Evolutionary conservation across 2,329 filamentous ascomycete species (phyloP).

Genomic region (Aschersonia sp.): DNA sequence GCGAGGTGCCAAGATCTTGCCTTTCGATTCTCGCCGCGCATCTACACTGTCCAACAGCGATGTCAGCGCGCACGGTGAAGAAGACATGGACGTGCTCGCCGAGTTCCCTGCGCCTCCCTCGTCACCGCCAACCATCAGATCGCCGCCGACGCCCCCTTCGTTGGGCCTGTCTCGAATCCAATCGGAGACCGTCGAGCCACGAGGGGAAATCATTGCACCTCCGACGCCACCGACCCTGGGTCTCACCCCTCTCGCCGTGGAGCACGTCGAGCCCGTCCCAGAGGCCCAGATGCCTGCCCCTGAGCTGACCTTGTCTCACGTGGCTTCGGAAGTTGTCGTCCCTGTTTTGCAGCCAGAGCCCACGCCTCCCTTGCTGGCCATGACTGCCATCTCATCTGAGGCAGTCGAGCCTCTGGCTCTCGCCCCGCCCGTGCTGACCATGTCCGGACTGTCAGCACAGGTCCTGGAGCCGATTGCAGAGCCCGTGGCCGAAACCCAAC

Average conservation of each 20-base stretch:
- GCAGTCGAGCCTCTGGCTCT: conserved; percentile 10
- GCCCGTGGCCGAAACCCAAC: conserved; percentile 6
- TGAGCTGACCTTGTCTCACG: conserved; percentile 15
- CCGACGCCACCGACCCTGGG: conserved; percentile 10
- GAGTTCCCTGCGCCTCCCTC: conserved; percentile 40
- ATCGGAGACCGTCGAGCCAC: conserved; percentile 17
- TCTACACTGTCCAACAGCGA: conserved; percentile 38
- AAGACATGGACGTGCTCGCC: conserved; percentile 35
- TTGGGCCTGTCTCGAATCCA: conserved; percentile 30
- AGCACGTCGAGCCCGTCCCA: conserved; percentile 12
- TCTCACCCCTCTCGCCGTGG: conserved; percentile 12
- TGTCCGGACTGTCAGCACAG: conserved; percentile 13
- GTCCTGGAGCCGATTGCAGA: conserved; percentile 12
- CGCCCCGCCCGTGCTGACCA: conserved; percentile 4
- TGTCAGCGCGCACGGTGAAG: conserved; percentile 31
- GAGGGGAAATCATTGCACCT: conserved; percentile 9
- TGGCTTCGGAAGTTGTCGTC: conserved; percentile 19
- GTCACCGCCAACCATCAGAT: conserved; percentile 17
- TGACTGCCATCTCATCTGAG: conserved; percentile 17
- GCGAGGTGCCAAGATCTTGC: conserved; percentile 11
- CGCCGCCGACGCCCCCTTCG: conserved; percentile 16
- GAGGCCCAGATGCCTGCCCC: conserved; percentile 3
- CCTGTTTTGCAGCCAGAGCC: conserved; percentile 12
- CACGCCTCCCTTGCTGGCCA: conserved; percentile 11
- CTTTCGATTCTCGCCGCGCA: conserved; percentile 22